These are phyloP conservation scores for Tolypocladium ovalisporum DNA, from an alignment of 2,329 filamentous ascomycete genomes.

Conservation along the genomic window DNA sequence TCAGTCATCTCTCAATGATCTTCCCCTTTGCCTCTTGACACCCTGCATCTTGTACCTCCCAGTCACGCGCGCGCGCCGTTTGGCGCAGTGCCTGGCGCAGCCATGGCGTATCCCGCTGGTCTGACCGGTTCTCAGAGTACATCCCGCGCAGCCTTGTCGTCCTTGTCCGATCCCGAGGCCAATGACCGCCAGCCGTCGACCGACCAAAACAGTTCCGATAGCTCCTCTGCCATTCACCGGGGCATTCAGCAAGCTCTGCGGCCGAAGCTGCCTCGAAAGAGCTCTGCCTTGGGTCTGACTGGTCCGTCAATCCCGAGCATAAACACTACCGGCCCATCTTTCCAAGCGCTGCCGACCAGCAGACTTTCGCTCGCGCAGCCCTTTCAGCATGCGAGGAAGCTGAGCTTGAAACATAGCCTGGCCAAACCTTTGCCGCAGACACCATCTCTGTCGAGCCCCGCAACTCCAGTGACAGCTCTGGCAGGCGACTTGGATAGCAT, in stretches of 20 bases:
- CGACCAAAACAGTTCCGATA: constrained; percentile 28
- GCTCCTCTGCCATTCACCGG: constrained; percentile 40
- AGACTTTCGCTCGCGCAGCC: constrained; percentile 7
- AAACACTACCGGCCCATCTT: background rate
- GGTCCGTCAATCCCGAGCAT: constrained; percentile 5
- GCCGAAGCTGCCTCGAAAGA: constrained; percentile 31
- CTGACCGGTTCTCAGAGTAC: constrained; percentile 21
- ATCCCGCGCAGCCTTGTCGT: constrained; percentile 19
- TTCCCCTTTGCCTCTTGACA: background rate
- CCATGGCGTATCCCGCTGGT: constrained; percentile 17
- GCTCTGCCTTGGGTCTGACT: constrained; percentile 30
- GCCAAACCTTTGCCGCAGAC: constrained; percentile 46
- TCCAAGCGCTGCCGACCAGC: constrained; percentile 5
- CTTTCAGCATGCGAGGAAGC: constrained; percentile 39
- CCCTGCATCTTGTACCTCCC: background rate
- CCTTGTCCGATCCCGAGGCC: constrained; percentile 32
- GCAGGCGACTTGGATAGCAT: constrained; percentile 3
- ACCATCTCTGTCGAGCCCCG: constrained; percentile 20
- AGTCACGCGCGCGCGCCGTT: background rate
- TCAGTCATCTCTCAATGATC: background rate
- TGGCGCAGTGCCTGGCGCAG: background rate
- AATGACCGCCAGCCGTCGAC: constrained; percentile 23
- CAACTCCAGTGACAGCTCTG: constrained; percentile 16
- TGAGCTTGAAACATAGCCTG: constrained; percentile 46
- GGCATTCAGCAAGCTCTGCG: constrained; percentile 36